These are phyloP conservation scores for Cladosporium velox DNA, from an alignment of 2,329 filamentous ascomycete species.

Conservation along the genomic window DNA sequence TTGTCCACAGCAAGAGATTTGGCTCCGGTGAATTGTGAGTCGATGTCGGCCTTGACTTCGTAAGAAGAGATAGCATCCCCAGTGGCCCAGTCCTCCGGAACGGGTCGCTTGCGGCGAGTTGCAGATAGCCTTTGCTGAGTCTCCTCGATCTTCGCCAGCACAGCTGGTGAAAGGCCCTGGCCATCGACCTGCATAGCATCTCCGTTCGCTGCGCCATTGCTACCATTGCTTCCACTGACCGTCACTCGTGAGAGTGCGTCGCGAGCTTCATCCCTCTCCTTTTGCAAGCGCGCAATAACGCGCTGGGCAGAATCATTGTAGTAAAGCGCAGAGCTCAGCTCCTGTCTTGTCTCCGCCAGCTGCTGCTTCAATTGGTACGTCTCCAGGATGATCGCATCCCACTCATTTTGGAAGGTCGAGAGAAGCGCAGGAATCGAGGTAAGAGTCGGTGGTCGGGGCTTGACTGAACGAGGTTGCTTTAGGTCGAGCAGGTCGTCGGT, in stretches of 20 bases:
- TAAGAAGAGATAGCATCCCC: constrained; percentile 68
- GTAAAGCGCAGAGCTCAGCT: constrained; percentile 90
- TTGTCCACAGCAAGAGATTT: constrained; percentile 60
- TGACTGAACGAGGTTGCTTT: constrained; percentile 79
- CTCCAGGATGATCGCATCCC: constrained; percentile 91
- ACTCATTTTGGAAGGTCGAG: constrained; percentile 95
- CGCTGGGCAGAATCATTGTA: constrained; percentile 96
- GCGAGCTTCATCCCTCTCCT: constrained; percentile 88
- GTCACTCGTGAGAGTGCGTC: constrained; percentile 85
- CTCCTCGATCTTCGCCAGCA: constrained; percentile 73
- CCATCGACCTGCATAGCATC: constrained; percentile 94
- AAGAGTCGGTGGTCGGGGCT: constrained; percentile 85
- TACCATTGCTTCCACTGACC: constrained; percentile 56
- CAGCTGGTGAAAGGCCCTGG: constrained; percentile 70
- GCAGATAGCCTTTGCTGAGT: constrained; percentile 83
- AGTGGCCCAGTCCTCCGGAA: constrained; percentile 83
- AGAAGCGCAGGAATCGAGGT: constrained; percentile 96
- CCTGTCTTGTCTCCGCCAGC: constrained; percentile 84
- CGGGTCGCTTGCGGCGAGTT: constrained; percentile 82
- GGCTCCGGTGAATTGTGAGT: constrained; percentile 62
- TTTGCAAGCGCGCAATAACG: constrained; percentile 88
- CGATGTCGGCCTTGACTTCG: constrained; percentile 54
- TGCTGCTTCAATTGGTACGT: constrained; percentile 89
- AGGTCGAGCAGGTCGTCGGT: constrained; percentile 84
- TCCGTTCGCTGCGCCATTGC: constrained; percentile 54